Evolutionary conservation across 2,329 filamentous ascomycete species (phyloP).

Genomic region (Alternaria consortialis): DNA sequence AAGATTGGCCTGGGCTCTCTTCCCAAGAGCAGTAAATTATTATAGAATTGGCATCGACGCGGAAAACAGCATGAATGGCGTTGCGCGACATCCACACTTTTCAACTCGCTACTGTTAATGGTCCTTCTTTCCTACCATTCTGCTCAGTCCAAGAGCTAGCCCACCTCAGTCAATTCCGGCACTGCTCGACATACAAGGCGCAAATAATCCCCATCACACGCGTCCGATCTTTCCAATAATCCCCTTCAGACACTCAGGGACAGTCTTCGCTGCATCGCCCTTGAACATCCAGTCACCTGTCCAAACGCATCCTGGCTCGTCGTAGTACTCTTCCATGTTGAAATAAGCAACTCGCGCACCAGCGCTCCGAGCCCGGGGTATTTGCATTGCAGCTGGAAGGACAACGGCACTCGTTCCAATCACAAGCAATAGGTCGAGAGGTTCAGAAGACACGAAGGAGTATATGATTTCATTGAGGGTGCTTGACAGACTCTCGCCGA

Average conservation of each 20-base stretch:
- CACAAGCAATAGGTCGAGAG: not conserved
- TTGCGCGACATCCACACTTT: not conserved
- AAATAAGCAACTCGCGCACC: conserved; percentile 25
- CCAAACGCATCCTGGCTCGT: conserved; percentile 40
- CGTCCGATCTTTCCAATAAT: conserved; percentile 7
- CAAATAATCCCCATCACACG: not conserved
- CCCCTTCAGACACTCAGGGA: conserved; percentile 43
- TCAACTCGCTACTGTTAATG: not conserved
- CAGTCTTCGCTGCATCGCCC: conserved; percentile 60
- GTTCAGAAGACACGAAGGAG: not conserved
- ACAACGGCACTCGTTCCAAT: not conserved
- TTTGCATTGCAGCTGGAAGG: conserved; percentile 11
- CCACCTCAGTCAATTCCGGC: not conserved
- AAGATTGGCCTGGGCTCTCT: conserved; percentile 4
- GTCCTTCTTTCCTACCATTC: not conserved
- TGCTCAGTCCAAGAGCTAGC: not conserved
- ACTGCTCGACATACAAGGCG: not conserved
- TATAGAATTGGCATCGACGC: not conserved
- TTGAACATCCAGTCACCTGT: conserved; percentile 66
- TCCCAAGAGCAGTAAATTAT: not conserved
- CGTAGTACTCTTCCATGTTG: conserved; percentile 23
- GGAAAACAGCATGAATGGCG: not conserved
- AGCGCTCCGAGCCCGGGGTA: conserved; percentile 19
- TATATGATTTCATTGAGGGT: not conserved
- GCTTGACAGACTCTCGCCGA: not conserved